Evolutionary conservation across 1,284 basidiomycete genomes (phyloP).

Genomic region (Ceratorhiza oryzae-sativae): DNA sequence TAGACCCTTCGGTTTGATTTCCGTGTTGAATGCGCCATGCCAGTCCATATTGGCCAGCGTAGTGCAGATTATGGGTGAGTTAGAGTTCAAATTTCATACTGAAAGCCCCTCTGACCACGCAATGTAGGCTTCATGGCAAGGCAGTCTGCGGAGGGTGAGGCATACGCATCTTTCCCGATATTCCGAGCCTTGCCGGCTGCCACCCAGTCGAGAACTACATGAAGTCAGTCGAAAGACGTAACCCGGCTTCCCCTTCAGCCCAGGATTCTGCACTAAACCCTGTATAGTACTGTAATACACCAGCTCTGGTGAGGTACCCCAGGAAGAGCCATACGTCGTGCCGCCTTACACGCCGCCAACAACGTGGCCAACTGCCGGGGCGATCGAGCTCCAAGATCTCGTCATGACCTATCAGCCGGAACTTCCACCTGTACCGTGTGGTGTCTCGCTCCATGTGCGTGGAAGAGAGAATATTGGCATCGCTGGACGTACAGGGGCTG

Average conservation of each 20-base stretch:
- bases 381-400: conserved; percentile 47
- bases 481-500: conserved; percentile 54
- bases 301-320: conserved; percentile 59
- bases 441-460: conserved; percentile 53
- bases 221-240: conserved; percentile 75
- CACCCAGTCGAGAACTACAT: conserved; percentile 63
- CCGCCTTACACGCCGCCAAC: conserved; percentile 57
- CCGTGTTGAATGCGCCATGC: conserved; percentile 41
- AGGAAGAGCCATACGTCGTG: conserved; percentile 70
- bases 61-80: conserved; percentile 39
- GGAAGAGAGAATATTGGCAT: conserved; percentile 61
- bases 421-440: conserved; percentile 56
- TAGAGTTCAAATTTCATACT: conserved; percentile 54
- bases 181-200: neutral
- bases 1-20: too few relatives aligned
- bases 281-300: conserved; percentile 63
- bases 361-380: conserved; percentile 47
- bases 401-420: conserved; percentile 52
- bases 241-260: conserved; percentile 42
- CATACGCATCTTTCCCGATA: conserved; percentile 13
- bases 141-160: conserved; percentile 69
- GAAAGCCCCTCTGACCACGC: conserved; percentile 52
- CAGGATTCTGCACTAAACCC: neutral
- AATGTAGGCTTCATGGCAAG: conserved; percentile 54
- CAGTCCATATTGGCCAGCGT: conserved; percentile 23